phyloP scores from a whole-genome alignment of 2,329 filamentous ascomycete genomes.

The Hymenotorrendiella dingleyae region DNA sequence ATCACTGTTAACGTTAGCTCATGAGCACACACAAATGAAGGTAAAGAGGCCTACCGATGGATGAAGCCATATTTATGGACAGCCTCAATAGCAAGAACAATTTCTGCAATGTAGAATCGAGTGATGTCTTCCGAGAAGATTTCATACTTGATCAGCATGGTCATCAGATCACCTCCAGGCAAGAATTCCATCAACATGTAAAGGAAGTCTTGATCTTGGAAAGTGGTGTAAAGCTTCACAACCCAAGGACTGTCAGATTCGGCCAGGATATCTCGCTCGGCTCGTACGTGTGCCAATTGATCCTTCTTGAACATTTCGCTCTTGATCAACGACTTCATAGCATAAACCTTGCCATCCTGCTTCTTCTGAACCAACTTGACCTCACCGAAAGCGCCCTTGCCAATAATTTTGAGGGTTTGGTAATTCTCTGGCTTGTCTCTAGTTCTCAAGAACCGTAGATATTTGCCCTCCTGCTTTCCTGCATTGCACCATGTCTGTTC shows the following conservation, averaged over 20 bases:
- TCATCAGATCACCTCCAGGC: constrained; percentile 97
- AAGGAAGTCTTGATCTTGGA: constrained; percentile 92
- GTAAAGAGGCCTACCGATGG: constrained; percentile 65
- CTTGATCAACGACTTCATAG: constrained; percentile 97
- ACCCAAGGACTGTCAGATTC: constrained; percentile 99
- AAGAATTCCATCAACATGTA: constrained; percentile 99
- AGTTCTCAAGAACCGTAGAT: constrained; percentile 87
- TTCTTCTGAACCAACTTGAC: constrained; percentile 97
- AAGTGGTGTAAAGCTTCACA: constrained; percentile 96
- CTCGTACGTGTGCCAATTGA: constrained; percentile 92
- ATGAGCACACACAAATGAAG: not conserved
- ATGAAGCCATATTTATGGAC: constrained; percentile 98
- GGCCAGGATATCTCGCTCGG: constrained; percentile 93
- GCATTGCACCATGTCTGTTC: constrained; percentile 80
- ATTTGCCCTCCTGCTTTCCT: constrained; percentile 84
- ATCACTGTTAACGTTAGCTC: constrained; percentile 54
- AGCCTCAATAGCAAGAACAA: constrained; percentile 95
- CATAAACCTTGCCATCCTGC: constrained; percentile 93
- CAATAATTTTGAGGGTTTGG: constrained; percentile 93
- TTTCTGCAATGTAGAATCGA: constrained; percentile 97
- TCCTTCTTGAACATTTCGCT: constrained; percentile 99
- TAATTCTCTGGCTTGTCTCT: constrained; percentile 94
- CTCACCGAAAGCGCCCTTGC: constrained; percentile 97
- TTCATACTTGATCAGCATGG: constrained; percentile 99
- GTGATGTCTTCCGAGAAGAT: constrained; percentile 99